These are phyloP conservation scores for Hypoxylon sp. DNA, from an alignment of 2,329 filamentous ascomycete genomes.

Conservation along the genomic window DNA sequence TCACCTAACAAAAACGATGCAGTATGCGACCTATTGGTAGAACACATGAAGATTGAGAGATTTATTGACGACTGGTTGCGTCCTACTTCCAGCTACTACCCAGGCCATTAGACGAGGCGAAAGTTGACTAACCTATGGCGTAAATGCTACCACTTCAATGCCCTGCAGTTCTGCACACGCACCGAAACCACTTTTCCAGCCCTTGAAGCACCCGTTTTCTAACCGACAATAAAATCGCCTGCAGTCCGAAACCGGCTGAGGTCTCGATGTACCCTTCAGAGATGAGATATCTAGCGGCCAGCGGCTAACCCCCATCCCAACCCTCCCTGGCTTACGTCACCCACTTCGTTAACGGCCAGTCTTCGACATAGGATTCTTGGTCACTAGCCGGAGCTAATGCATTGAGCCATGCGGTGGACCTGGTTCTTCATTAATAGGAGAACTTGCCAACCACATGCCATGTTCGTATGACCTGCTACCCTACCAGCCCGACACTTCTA, in stretches of 20 bases:
- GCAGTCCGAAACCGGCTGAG: constrained; percentile 33
- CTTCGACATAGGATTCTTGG: constrained; percentile 24
- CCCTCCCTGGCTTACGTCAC: constrained; percentile 14
- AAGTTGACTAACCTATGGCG: not conserved
- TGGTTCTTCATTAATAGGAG: constrained; percentile 14
- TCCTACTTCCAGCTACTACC: not conserved
- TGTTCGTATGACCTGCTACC: constrained; percentile 15
- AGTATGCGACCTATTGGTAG: not conserved
- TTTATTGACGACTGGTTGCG: not conserved
- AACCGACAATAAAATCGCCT: not conserved
- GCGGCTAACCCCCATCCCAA: constrained; percentile 6
- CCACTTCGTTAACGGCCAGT: constrained; percentile 9
- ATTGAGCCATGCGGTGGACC: constrained; percentile 15
- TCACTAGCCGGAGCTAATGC: constrained; percentile 23
- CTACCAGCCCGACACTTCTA: constrained; percentile 2
- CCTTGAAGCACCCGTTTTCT: constrained; percentile 8
- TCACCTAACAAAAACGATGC: not conserved
- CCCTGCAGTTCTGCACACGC: constrained; percentile 2
- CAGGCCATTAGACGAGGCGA: not conserved
- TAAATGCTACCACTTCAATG: not conserved
- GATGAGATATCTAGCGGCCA: constrained; percentile 18
- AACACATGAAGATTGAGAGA: not conserved
- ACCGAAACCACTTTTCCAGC: not conserved
- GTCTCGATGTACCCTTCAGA: constrained; percentile 8
- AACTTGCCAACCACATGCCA: constrained; percentile 24